Evolutionary conservation across 1,284 basidiomycete species (phyloP).

Genomic region (Boletus smithii): DNA sequence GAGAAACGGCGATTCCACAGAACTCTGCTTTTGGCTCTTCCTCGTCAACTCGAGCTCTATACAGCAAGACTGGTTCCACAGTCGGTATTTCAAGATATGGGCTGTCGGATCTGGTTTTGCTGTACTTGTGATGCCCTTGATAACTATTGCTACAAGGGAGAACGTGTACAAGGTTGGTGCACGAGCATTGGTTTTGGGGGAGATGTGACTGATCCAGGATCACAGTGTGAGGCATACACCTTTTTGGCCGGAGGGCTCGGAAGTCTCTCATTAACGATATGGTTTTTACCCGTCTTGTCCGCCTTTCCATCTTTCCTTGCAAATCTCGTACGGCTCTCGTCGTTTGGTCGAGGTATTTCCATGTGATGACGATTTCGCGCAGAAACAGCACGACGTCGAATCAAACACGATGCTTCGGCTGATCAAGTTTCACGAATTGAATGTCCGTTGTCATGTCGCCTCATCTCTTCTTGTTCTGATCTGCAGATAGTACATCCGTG

Average conservation of each 20-base stretch:
- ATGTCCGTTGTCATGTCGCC: slow-evolving; percentile 46
- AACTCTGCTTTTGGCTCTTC: slow-evolving; percentile 81
- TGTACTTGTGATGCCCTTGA: slow-evolving; percentile 61
- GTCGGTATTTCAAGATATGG: slow-evolving; percentile 69
- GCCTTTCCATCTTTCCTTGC: slow-evolving; percentile 63
- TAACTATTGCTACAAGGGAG: slow-evolving; percentile 57
- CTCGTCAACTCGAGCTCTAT: slow-evolving; percentile 59
- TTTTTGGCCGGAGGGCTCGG: slow-evolving; percentile 68
- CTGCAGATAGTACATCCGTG: slow-evolving; percentile 53
- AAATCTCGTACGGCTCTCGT: slow-evolving; percentile 46
- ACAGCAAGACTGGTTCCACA: slow-evolving; percentile 73
- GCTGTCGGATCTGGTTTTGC: slow-evolving; percentile 58
- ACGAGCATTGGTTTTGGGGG: neutral
- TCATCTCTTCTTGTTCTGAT: neutral
- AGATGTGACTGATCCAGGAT: slow-evolving; percentile 4
- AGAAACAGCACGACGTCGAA: slow-evolving; percentile 55
- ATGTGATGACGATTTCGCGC: slow-evolving; percentile 31
- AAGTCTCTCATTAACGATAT: slow-evolving; percentile 61
- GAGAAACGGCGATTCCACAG: slow-evolving; percentile 35
- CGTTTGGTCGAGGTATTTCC: neutral
- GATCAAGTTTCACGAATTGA: slow-evolving; percentile 74
- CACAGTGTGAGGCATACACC: slow-evolving; percentile 63
- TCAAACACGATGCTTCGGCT: slow-evolving; percentile 59
- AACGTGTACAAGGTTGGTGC: slow-evolving; percentile 55
- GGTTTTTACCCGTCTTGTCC: slow-evolving; percentile 68